Evolutionary conservation across 2,329 filamentous ascomycete species (phyloP).

Genomic region (Neonectria punicea): DNA sequence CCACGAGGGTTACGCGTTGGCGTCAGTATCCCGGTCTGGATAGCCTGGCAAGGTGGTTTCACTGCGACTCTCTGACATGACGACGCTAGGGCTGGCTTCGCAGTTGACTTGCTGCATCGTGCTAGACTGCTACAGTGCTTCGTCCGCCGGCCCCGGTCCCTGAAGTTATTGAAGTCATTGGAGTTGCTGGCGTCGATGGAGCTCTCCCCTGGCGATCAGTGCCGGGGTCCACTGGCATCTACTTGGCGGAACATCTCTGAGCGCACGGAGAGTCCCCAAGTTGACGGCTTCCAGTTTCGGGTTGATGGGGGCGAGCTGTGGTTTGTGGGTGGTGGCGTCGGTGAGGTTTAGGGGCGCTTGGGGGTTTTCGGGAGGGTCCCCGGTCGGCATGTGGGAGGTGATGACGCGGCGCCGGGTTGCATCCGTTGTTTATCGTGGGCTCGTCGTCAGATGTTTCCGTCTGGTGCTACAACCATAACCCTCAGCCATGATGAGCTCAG

Average conservation of each 20-base stretch:
- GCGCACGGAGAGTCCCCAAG: constrained; percentile 14
- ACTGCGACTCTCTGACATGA: constrained; percentile 32
- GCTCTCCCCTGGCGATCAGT: constrained; percentile 35
- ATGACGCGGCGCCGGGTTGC: constrained; percentile 36
- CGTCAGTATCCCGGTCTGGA: constrained; percentile 31
- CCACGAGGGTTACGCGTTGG: constrained; percentile 28
- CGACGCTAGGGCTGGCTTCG: constrained; percentile 18
- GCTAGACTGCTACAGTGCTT: constrained; percentile 10
- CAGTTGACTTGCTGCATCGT: constrained; percentile 8
- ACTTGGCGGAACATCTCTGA: constrained; percentile 40
- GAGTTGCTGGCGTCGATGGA: neutral
- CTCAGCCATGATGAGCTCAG: constrained; percentile 26
- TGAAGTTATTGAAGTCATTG: neutral
- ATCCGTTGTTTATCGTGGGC: constrained; percentile 27
- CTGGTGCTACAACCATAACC: constrained; percentile 22
- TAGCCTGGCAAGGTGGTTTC: constrained; percentile 38
- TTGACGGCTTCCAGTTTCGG: constrained; percentile 35
- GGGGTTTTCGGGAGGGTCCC: constrained; percentile 5
- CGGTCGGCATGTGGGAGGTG: constrained; percentile 20
- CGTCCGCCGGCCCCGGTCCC: constrained; percentile 14
- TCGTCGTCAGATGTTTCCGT: constrained; percentile 35
- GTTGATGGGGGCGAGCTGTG: constrained; percentile 23
- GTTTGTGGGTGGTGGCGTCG: constrained; percentile 16
- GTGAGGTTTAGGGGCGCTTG: neutral
- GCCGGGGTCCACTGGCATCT: constrained; percentile 28